These are phyloP conservation scores for Diaporthe citriasiana DNA, from an alignment of 2,329 filamentous ascomycete genomes.

Conservation along the genomic window DNA sequence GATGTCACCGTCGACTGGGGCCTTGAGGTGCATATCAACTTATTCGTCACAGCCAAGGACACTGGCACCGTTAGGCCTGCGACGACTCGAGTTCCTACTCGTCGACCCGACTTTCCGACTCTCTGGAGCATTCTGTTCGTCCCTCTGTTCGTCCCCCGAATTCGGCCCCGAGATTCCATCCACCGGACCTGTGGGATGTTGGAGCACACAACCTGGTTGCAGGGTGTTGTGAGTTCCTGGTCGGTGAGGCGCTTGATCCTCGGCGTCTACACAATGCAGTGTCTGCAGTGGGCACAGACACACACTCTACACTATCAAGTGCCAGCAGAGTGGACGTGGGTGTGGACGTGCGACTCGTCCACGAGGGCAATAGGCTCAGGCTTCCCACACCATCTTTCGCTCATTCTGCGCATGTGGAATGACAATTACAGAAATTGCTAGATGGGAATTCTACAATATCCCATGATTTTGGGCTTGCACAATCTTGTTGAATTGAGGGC, in stretches of 20 bases:
- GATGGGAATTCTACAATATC: constrained; percentile 4
- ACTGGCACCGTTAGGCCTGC: background rate
- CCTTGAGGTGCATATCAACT: constrained; percentile 10
- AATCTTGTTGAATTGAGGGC: background rate
- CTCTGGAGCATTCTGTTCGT: background rate
- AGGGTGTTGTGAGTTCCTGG: background rate
- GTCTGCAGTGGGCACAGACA: constrained; percentile 14
- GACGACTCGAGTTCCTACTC: background rate
- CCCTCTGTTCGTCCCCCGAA: no score
- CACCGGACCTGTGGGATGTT: no score
- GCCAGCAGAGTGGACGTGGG: background rate
- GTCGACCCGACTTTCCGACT: constrained; percentile 14
- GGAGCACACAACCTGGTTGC: background rate
- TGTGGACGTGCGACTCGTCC: no score
- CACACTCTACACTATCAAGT: background rate
- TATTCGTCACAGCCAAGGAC: constrained; percentile 28
- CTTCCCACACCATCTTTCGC: background rate
- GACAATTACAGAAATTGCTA: background rate
- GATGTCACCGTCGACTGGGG: constrained; percentile 26
- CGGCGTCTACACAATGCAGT: constrained; percentile 25
- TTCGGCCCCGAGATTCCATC: background rate
- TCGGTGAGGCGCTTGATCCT: constrained; percentile 21
- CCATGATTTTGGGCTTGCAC: constrained; percentile 1
- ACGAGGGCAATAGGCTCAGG: background rate
- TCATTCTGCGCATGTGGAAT: background rate